phyloP scores from a whole-genome alignment of 2,329 filamentous ascomycete species.

The Fusarium subtropicale region DNA sequence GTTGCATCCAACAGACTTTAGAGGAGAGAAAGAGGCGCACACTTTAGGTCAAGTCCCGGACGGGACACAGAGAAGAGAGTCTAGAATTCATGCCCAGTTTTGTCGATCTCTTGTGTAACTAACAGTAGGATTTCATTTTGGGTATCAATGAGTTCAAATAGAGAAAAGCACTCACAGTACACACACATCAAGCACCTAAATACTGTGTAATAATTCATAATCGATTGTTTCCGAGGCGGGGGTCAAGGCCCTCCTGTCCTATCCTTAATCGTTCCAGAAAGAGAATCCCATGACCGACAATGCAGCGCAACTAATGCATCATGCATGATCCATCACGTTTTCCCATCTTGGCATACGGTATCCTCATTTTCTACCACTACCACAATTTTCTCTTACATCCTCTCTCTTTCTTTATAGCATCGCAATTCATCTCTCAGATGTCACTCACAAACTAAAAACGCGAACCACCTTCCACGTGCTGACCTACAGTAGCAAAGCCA shows the following conservation, averaged over 20 bases:
- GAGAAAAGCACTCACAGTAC: not conserved
- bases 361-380: not conserved
- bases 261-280: conserved; percentile 29
- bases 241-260: not conserved
- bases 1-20: conserved; percentile 19
- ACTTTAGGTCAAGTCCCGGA: conserved; percentile 1
- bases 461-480: not conserved
- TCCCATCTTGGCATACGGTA: conserved; percentile 19
- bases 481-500: not conserved
- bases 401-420: not conserved
- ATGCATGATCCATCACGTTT: conserved; percentile 33
- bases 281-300: conserved; percentile 34
- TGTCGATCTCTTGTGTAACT: conserved; percentile 26
- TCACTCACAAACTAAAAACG: not conserved
- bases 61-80: conserved; percentile 1
- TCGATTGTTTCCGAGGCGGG: conserved; percentile 12
- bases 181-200: not conserved
- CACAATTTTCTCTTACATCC: conserved; percentile 1
- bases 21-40: conserved; percentile 1
- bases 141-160: conserved; percentile 29
- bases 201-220: conserved; percentile 12
- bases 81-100: conserved; percentile 36
- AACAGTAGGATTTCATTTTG: not conserved
- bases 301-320: conserved; percentile 27
- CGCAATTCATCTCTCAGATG: not conserved